phyloP scores from a whole-genome alignment of 495 filamentous ascomycete genomes.

The Trichocladium uniseriatum region DNA sequence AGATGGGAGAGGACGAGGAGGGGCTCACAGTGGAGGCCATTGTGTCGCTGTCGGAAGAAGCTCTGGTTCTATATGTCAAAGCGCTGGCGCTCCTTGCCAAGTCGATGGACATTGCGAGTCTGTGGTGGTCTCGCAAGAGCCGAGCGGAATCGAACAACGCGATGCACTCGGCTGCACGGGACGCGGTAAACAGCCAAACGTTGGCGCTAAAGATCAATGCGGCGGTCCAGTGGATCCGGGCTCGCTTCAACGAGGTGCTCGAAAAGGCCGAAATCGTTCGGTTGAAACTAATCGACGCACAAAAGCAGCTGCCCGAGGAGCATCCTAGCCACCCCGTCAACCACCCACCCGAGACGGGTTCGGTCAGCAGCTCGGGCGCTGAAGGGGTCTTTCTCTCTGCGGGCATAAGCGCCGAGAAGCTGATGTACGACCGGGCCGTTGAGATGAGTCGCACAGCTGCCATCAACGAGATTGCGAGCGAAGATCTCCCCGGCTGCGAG shows the following conservation, averaged over 20 bases:
- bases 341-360: slow-evolving; percentile 39
- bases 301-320: slow-evolving; percentile 70
- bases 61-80: slow-evolving; percentile 92
- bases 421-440: slow-evolving; percentile 95
- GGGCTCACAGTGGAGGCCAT: slow-evolving; percentile 77
- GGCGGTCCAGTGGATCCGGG: slow-evolving; percentile 88
- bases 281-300: slow-evolving; percentile 76
- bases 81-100: slow-evolving; percentile 78
- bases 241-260: slow-evolving; percentile 89
- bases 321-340: slow-evolving; percentile 83
- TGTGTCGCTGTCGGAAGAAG: slow-evolving; percentile 84
- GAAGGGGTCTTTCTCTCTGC: slow-evolving; percentile 46
- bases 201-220: slow-evolving; percentile 76
- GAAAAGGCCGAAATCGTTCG: slow-evolving; percentile 91
- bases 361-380: slow-evolving; percentile 49
- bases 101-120: slow-evolving; percentile 92
- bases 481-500: slow-evolving; percentile 82
- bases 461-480: slow-evolving; percentile 87
- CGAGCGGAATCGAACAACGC: slow-evolving; percentile 50
- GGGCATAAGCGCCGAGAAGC: slow-evolving; percentile 85
- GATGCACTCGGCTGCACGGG: slow-evolving; percentile 34
- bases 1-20: slow-evolving; percentile 49
- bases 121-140: slow-evolving; percentile 80
- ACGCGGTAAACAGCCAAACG: slow-evolving; percentile 40
- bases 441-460: slow-evolving; percentile 94